Percentiles rank a stretch among this genome's conserved stretches.
Conservation (phyloP, 2,329 filamentous ascomycete genomes). For the Aspergillus alliaceus region DNA sequence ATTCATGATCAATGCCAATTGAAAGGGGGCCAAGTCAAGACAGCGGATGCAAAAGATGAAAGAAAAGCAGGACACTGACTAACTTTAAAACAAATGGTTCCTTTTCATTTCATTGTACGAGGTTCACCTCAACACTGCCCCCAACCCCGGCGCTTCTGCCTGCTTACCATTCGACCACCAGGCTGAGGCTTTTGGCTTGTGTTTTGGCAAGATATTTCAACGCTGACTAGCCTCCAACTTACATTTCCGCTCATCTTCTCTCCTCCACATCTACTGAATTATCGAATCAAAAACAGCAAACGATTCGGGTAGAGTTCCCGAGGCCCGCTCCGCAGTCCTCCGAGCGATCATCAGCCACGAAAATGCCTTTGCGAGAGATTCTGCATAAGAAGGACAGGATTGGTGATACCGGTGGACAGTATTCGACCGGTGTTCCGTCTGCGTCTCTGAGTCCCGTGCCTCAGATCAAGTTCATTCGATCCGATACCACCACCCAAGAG, state of each 20-base stretch:
- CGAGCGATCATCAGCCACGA: slow-evolving; percentile 8
- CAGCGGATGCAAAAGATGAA: neutral
- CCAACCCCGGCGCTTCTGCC: slow-evolving; percentile 2
- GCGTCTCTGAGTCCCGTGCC: slow-evolving; percentile 45
- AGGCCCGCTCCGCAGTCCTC: neutral
- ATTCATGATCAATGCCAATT: neutral
- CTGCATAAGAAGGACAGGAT: slow-evolving; percentile 64
- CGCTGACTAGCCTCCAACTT: neutral
- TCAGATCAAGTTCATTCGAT: slow-evolving; percentile 80
- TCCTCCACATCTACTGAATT: neutral
- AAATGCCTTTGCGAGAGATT: slow-evolving; percentile 62
- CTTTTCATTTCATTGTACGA: neutral
- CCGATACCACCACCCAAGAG: slow-evolving; percentile 79
- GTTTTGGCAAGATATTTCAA: neutral
- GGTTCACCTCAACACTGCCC: neutral
- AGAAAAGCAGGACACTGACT: neutral
- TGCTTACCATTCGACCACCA: neutral
- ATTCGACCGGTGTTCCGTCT: slow-evolving; percentile 48
- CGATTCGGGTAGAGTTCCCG: neutral
- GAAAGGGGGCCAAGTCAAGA: neutral
- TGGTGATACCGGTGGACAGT: slow-evolving; percentile 27
- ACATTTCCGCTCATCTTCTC: neutral
- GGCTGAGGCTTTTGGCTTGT: neutral
- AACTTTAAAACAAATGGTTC: neutral
- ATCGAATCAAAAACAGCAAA: neutral